Conservation (phyloP, 2,329 filamentous ascomycete species). For the Aspergillus puulaauensis region DNA sequence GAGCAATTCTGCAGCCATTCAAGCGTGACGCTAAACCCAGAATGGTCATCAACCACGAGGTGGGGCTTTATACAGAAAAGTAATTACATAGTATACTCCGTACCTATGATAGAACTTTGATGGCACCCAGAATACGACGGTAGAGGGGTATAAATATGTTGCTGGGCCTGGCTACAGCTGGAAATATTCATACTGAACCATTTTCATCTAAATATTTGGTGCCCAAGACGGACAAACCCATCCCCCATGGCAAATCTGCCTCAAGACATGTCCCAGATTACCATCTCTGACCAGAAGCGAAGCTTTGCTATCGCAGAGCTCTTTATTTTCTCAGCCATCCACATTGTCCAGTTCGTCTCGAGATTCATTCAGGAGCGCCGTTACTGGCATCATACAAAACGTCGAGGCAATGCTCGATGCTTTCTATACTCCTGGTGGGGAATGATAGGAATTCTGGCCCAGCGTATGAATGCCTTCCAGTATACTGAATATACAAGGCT, state of each 20-base stretch:
- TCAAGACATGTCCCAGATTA: neutral
- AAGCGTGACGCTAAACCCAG: constrained; percentile 22
- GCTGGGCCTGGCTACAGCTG: neutral
- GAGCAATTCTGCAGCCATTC: neutral
- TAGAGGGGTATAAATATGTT: neutral
- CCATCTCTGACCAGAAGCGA: constrained; percentile 5
- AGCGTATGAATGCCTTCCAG: constrained; percentile 16
- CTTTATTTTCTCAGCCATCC: constrained; percentile 23
- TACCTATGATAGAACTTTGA: neutral
- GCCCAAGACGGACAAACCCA: neutral
- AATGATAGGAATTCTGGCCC: constrained; percentile 26
- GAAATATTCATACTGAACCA: neutral
- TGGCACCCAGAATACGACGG: neutral
- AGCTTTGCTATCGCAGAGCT: constrained; percentile 27
- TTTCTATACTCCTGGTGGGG: constrained; percentile 28
- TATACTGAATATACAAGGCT: neutral
- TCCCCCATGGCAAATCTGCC: neutral
- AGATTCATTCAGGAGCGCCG: constrained; percentile 26
- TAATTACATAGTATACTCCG: neutral
- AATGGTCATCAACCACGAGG: constrained; percentile 27
- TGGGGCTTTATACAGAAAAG: constrained; percentile 8
- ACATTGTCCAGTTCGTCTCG: constrained; percentile 19
- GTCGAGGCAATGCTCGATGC: constrained; percentile 16
- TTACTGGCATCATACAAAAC: constrained; percentile 28
- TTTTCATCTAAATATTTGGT: neutral